Conservation (phyloP, 1,139 yeast species). For the Geotrichum histeridarum region DNA sequence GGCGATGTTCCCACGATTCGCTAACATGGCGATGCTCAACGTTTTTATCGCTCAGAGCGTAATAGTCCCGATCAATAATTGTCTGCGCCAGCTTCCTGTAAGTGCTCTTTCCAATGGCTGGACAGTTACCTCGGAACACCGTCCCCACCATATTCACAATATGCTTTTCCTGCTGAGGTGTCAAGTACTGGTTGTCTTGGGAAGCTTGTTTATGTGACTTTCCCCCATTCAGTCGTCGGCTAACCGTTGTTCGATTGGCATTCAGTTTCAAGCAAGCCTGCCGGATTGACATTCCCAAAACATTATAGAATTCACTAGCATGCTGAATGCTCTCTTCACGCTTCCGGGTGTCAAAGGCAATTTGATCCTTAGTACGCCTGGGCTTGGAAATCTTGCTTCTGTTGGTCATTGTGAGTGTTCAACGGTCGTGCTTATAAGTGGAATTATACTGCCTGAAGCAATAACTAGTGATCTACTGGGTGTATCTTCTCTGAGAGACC, state of each 20-base stretch:
- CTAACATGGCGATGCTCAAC: slow-evolving; percentile 9
- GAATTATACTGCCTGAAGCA: no score
- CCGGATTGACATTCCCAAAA: slow-evolving; percentile 9
- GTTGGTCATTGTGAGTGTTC: no score
- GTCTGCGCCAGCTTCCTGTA: slow-evolving; percentile 12
- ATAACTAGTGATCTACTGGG: no score
- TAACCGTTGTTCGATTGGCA: slow-evolving; percentile 13
- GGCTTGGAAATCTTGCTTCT: no score
- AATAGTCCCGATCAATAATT: slow-evolving; percentile 5
- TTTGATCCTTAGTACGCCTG: no score
- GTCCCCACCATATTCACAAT: slow-evolving; percentile 3
- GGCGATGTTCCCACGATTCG: slow-evolving; percentile 16
- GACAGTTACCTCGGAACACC: slow-evolving; percentile 6
- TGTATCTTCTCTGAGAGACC: no score
- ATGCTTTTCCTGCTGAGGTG: slow-evolving; percentile 6
- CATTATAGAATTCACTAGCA: neutral
- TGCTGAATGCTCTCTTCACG: neutral
- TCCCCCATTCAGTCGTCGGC: slow-evolving; percentile 13
- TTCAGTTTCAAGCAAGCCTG: slow-evolving; percentile 10
- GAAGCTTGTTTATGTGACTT: slow-evolving; percentile 13
- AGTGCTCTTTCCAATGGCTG: slow-evolving; percentile 11
- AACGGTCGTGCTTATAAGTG: no score
- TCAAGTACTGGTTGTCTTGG: slow-evolving; percentile 11
- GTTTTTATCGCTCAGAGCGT: neutral
- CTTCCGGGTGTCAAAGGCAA: no score